Conservation (phyloP, 352 stramenopile species). For the Phytopythium oedochilum region DNA sequence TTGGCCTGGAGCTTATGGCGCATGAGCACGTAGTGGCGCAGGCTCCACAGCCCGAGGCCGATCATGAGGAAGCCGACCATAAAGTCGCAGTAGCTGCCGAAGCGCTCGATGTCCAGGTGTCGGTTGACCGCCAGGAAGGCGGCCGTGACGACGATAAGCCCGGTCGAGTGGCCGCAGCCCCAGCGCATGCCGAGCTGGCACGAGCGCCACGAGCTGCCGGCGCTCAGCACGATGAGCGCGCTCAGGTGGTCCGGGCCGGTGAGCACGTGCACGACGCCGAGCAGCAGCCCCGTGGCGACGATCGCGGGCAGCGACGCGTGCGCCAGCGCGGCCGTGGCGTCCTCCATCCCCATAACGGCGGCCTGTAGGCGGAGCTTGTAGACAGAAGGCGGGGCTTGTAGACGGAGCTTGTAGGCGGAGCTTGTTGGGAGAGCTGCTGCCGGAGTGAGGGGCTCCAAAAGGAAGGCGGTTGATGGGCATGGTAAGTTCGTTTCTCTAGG, state of each 20-base stretch:
- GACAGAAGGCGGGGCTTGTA: too few relatives aligned
- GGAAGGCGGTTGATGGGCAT: too few relatives aligned
- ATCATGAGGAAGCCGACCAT: conserved; percentile 77
- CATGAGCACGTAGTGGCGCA: conserved; percentile 47
- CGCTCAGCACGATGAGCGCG: conserved; percentile 80
- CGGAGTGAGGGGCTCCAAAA: too few relatives aligned
- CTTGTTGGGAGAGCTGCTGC: too few relatives aligned
- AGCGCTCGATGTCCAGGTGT: conserved; percentile 37
- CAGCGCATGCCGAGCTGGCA: conserved; percentile 84
- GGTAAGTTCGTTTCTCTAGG: too few relatives aligned
- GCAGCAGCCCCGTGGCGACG: conserved; percentile 31
- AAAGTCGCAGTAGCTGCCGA: conserved; percentile 61
- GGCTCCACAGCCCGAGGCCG: conserved; percentile 44
- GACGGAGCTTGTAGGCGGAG: too few relatives aligned
- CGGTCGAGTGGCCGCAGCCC: conserved; percentile 84
- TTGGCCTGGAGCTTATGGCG: conserved; percentile 21
- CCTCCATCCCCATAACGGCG: conserved; percentile 17
- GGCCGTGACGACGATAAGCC: conserved; percentile 65
- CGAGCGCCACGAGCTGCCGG: conserved; percentile 57
- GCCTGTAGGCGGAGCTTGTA: too few relatives aligned
- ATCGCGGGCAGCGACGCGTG: conserved; percentile 31
- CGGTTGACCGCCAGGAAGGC: conserved; percentile 53
- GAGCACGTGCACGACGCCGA: conserved; percentile 48
- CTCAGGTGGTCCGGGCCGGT: conserved; percentile 82
- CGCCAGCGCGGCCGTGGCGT: conserved; percentile 26